Evolutionary conservation across 257 asterid genomes (phyloP).

Genomic region (Galeopsis tetrahit): DNA sequence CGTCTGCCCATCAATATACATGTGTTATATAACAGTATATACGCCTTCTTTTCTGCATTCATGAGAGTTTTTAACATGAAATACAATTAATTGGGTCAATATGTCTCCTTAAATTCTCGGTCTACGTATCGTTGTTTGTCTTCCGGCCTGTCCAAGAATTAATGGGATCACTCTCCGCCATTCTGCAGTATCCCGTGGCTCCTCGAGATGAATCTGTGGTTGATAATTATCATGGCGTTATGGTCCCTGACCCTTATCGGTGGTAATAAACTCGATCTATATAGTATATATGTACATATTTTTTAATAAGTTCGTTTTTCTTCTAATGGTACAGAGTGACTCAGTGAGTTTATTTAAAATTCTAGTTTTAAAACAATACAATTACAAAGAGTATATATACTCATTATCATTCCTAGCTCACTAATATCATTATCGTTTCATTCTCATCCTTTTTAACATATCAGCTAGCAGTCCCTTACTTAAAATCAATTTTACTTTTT

Average conservation of each 20-base stretch:
- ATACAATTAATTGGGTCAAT: too few species aligned
- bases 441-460: too few species aligned
- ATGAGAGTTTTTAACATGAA: too few species aligned
- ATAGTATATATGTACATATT: neutral
- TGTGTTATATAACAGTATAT: too few species aligned
- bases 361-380: too few species aligned
- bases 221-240: slow-evolving; percentile 77
- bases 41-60: too few species aligned
- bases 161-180: slow-evolving; percentile 72
- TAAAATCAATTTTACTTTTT: too few species aligned
- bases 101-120: neutral
- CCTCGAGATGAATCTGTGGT: slow-evolving; percentile 76
- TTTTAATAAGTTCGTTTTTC: neutral
- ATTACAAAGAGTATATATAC: too few species aligned
- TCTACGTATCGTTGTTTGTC: slow-evolving; percentile 27
- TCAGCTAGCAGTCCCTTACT: too few species aligned
- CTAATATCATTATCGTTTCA: too few species aligned
- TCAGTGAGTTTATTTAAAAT: neutral
- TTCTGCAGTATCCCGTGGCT: slow-evolving; percentile 60
- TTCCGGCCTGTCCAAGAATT: slow-evolving; percentile 6
- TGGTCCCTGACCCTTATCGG: slow-evolving; percentile 87
- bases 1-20: too few species aligned
- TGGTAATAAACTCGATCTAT: slow-evolving; percentile 50
- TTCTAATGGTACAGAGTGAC: neutral
- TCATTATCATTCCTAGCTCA: too few species aligned